Evolutionary conservation across 164 flowering plant genomes (phyloP), one percentile per base, ranked within the genome.

Genomic region (Nymphaea colorata): DNA sequence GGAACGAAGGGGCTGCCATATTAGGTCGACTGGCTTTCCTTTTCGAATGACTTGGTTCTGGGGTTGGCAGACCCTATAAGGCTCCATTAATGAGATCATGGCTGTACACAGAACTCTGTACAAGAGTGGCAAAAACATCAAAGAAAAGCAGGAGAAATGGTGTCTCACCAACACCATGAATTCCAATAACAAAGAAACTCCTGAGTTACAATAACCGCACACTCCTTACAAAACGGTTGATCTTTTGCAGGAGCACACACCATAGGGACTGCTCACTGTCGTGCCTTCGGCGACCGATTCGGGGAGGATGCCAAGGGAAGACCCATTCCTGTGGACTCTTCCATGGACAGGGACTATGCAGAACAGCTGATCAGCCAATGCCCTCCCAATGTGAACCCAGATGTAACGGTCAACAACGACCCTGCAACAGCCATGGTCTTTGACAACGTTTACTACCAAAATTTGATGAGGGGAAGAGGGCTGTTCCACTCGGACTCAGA

Each of bases 401-500:
- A 82, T 4, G 25, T 68, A 43, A 82, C 84, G 0, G 85, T 88
- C 3, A 69, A 71, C 57, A 88, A 81, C 44, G 97, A 88, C 68
- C 89, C 92, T 1, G 71, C 71, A 59, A 87, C 92, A 14, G 71
- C 90, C 3, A 43, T 69, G 17, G 16, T 70, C 10, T 88, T 91
- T 5, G 97, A 91, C 69, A 91, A 87, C 65, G 84, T 83, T 59
- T 91, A 87, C 62, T 91, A 81, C 80, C 69, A 68, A 64, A 83
- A 87, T 42, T 76, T 88, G 3, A 12, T 79, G 53, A 76, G 75
- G 3, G 81, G 77, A 64, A 86, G 73, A 74, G 92, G 94, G 41
- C 83, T 90, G 8, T 86, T 88, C 41, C 88, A 86, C 41, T 83
- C 94, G 3, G 94, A 90, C 78, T 88, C 94, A 25, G 83, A 77